These are phyloP conservation scores for Solanum chmielewskii DNA, from an alignment of 257 asterid genomes.

Conservation along the genomic window DNA sequence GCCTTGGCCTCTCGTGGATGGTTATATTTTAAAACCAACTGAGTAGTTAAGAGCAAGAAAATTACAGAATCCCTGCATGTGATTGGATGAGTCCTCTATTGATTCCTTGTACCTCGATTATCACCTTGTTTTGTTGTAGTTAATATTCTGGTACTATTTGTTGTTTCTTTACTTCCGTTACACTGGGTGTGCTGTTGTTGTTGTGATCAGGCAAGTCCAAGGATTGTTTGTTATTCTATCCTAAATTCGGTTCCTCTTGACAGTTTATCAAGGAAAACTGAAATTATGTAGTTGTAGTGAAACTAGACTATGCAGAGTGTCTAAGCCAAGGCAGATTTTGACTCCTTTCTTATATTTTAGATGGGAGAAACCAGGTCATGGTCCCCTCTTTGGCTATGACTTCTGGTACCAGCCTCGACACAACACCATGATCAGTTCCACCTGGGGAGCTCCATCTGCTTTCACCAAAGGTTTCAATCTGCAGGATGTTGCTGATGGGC, in stretches of 20 bases:
- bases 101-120: not conserved
- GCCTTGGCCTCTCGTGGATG: not conserved
- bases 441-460: constrained; percentile 98
- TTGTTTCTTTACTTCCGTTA: not conserved
- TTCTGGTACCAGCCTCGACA: constrained; percentile 99
- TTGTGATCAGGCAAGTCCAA: not conserved
- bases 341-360: constrained; percentile 14
- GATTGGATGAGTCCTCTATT: not conserved
- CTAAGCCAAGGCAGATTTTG: not conserved
- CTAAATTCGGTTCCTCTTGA: not conserved
- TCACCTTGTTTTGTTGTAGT: not conserved
- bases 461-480: constrained; percentile 85
- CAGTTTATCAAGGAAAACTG: not conserved
- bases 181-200: not conserved
- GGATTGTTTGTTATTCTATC: not conserved
- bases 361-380: constrained; percentile 98
- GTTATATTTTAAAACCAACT: not conserved
- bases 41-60: not conserved
- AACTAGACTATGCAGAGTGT: not conserved
- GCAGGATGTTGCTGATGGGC: constrained; percentile 77
- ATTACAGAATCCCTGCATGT: not conserved
- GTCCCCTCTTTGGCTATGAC: constrained; percentile 86
- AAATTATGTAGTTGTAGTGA: not conserved
- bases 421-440: constrained; percentile 90
- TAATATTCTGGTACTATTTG: not conserved